A percentile compares a stretch with the other conserved stretches of the same genome.
Evolutionary conservation across 1,284 basidiomycete species (phyloP).

Genomic region (Apiotrichum montevideense): DNA sequence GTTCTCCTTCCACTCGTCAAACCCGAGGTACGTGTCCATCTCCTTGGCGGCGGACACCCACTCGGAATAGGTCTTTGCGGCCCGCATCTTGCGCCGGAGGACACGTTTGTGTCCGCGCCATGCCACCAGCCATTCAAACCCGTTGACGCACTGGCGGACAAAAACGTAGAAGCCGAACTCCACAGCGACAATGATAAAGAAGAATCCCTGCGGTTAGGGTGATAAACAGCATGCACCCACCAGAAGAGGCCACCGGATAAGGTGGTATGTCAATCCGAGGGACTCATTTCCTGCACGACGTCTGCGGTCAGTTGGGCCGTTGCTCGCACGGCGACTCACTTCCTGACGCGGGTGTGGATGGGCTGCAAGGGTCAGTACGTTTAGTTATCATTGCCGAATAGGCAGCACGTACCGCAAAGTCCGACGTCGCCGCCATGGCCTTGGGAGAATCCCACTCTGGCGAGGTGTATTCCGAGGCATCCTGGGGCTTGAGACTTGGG

Average conservation of each 20-base stretch:
- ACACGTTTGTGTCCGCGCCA: conserved; percentile 82
- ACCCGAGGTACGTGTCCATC: conserved; percentile 73
- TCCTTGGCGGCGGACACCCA: conserved; percentile 78
- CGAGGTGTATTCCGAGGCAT: background rate
- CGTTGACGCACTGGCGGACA: conserved; percentile 83
- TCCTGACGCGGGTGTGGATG: conserved; percentile 66
- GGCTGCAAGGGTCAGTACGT: conserved; percentile 48
- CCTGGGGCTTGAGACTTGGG: conserved; percentile 15
- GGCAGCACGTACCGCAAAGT: conserved; percentile 60
- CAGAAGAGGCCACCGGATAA: conserved; percentile 82
- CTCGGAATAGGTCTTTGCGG: conserved; percentile 62
- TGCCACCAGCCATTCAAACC: conserved; percentile 83
- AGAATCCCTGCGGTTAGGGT: conserved; percentile 55
- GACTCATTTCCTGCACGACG: conserved; percentile 33
- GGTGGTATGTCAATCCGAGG: conserved; percentile 69
- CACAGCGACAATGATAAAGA: conserved; percentile 74
- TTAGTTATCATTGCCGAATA: background rate
- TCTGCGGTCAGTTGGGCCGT: conserved; percentile 2
- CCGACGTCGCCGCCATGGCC: conserved; percentile 80
- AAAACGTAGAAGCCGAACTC: conserved; percentile 84
- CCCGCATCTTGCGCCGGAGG: conserved; percentile 67
- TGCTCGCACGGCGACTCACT: conserved; percentile 16
- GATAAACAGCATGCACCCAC: conserved; percentile 50
- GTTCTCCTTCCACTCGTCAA: conserved; percentile 76
- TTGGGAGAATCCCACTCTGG: conserved; percentile 29